These are phyloP conservation scores for Pythium plurisporium DNA, from an alignment of 352 stramenopile genomes.

Conservation along the genomic window DNA sequence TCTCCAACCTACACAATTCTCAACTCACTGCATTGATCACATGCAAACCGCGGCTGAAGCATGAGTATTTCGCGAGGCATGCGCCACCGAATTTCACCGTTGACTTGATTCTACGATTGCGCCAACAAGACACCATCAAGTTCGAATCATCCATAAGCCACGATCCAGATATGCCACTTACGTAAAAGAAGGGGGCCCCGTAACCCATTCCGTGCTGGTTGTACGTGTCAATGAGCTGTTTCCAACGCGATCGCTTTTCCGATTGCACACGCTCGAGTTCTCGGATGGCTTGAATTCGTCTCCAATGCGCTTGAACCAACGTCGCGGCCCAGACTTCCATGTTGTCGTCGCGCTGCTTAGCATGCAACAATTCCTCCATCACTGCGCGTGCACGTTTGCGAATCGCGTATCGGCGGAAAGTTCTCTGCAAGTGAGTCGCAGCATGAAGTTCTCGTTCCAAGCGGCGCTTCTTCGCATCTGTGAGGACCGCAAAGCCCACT, in stretches of 20 bases:
- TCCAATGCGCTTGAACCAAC: constrained; percentile 67
- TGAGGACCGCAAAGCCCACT: constrained; percentile 34
- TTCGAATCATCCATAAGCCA: too few species aligned
- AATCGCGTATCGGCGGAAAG: constrained; percentile 39
- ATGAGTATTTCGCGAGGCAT: constrained; percentile 87
- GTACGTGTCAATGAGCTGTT: constrained; percentile 87
- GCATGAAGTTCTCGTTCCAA: constrained; percentile 30
- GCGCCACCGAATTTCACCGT: constrained; percentile 86
- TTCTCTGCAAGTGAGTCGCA: constrained; percentile 40
- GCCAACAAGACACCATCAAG: neutral
- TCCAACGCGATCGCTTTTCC: constrained; percentile 77
- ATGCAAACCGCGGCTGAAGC: constrained; percentile 64
- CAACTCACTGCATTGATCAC: constrained; percentile 83
- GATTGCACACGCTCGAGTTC: constrained; percentile 32
- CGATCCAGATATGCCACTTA: too few species aligned
- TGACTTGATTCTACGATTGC: constrained; percentile 80
- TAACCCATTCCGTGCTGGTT: constrained; percentile 65
- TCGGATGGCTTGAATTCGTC: constrained; percentile 33
- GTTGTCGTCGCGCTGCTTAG: constrained; percentile 38
- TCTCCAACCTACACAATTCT: neutral
- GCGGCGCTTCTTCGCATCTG: constrained; percentile 31
- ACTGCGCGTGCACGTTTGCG: constrained; percentile 38
- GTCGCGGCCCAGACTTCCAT: constrained; percentile 70
- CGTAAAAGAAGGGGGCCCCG: constrained; percentile 91
- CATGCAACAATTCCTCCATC: constrained; percentile 40